Evolutionary conservation across 805 yeast genomes (phyloP).

Genomic region (Lachancea waltii): DNA sequence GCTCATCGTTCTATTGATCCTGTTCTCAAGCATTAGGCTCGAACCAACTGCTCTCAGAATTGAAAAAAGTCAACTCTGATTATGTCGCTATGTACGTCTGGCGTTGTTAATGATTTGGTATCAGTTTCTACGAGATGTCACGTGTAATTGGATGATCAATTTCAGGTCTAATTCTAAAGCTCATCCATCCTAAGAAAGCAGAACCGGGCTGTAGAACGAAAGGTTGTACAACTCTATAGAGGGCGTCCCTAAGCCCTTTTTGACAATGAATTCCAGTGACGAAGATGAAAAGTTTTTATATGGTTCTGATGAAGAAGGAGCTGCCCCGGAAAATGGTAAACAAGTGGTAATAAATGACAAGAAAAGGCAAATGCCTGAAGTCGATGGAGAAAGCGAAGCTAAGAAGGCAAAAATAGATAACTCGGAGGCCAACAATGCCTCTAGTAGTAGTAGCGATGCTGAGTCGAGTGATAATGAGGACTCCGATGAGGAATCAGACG

Average conservation of each 20-base stretch:
- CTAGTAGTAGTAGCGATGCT: constrained; percentile 35
- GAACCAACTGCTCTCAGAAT: background rate
- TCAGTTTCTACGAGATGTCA: too few species aligned
- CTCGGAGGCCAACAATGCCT: constrained; percentile 18
- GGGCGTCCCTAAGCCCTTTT: too few species aligned
- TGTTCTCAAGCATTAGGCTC: too few species aligned
- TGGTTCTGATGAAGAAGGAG: constrained; percentile 30
- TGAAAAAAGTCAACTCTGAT: background rate
- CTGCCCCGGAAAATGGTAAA: constrained; percentile 11
- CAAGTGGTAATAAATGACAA: too few species aligned
- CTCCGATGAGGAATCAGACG: constrained; percentile 59
- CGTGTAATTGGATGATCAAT: too few species aligned
- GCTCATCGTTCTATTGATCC: too few species aligned
- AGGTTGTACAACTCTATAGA: too few species aligned
- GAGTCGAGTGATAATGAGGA: constrained; percentile 41
- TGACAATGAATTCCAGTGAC: constrained; percentile 19
- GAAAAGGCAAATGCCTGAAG: constrained; percentile 4
- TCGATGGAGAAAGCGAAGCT: constrained; percentile 1
- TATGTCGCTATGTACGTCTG: background rate
- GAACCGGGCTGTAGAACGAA: too few species aligned
- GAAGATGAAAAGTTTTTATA: constrained; percentile 33
- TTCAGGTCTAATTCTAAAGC: too few species aligned
- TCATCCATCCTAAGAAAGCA: too few species aligned
- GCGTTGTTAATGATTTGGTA: too few species aligned
- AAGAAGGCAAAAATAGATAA: constrained; percentile 9